A percentile compares a stretch with the other conserved stretches of the same genome.
Evolutionary conservation across 1,284 basidiomycete species (phyloP).

Genomic region (Gastroboletus turbinatus): DNA sequence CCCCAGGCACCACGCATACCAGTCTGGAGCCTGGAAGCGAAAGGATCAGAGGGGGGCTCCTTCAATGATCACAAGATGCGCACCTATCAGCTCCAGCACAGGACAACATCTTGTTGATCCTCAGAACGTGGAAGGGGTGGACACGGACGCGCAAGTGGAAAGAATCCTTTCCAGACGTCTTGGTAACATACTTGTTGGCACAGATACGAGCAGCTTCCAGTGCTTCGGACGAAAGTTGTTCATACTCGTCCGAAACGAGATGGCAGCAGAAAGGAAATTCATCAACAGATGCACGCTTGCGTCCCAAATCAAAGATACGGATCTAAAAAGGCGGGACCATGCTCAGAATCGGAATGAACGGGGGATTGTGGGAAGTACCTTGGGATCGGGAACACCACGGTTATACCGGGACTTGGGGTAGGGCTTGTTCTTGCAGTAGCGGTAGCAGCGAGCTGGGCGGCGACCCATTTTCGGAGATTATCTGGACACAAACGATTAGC

Average conservation of each 20-base stretch:
- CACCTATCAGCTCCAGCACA: conserved; percentile 97
- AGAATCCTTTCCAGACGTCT: conserved; percentile 97
- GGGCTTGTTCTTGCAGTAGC: conserved; percentile 99
- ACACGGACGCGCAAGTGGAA: conserved; percentile 98
- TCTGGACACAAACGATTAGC: conserved; percentile 18
- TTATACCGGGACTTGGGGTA: conserved; percentile 95
- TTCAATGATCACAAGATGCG: conserved; percentile 22
- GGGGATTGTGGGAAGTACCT: conserved; percentile 44
- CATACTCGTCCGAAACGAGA: conserved; percentile 97
- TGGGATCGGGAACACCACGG: conserved; percentile 96
- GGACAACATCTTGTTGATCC: conserved; percentile 99
- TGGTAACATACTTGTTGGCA: conserved; percentile 99
- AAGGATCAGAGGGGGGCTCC: not conserved
- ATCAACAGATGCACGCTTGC: conserved; percentile 93
- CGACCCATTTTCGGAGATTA: conserved; percentile 70
- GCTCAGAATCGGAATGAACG: not conserved
- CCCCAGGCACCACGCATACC: conserved; percentile 99
- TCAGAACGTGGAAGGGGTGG: conserved; percentile 98
- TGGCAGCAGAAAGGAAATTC: conserved; percentile 98
- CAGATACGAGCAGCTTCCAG: conserved; percentile 99
- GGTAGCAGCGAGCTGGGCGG: conserved; percentile 94
- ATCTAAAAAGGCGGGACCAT: conserved; percentile 50
- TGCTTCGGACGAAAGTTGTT: conserved; percentile 95
- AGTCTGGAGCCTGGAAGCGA: conserved; percentile 77
- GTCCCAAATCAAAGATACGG: conserved; percentile 91